Conservation (phyloP, 2,329 filamentous ascomycete genomes). For the Immersiporthe knoxdaviesiana region DNA sequence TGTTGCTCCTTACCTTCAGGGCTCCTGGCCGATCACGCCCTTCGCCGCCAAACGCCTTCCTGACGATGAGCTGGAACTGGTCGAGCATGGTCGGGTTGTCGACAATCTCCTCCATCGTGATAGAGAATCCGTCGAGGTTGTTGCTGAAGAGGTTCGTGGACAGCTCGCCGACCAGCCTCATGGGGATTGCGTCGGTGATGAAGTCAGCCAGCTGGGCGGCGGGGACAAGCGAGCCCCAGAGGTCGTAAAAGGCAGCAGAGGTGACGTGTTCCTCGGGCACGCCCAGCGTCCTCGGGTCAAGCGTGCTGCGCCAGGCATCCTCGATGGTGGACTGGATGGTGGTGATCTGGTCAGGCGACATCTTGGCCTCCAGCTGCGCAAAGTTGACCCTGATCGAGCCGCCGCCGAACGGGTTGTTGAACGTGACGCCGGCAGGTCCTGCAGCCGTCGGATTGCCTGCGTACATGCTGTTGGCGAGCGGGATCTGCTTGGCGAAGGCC, state of each 20-base stretch:
- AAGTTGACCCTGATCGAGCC: conserved; percentile 22
- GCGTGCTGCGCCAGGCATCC: conserved; percentile 48
- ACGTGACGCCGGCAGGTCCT: conserved; percentile 29
- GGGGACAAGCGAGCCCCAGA: conserved; percentile 54
- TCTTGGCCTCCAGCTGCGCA: conserved; percentile 24
- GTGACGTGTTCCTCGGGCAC: conserved; percentile 48
- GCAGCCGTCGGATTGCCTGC: conserved; percentile 7
- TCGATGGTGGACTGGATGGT: conserved; percentile 48
- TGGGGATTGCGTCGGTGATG: conserved; percentile 41
- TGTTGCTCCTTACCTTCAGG: conserved; percentile 24
- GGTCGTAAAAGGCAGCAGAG: conserved; percentile 53
- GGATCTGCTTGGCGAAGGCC: conserved; percentile 45
- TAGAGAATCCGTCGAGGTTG: conserved; percentile 40
- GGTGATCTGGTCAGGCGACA: conserved; percentile 46
- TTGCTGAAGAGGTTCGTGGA: conserved; percentile 43
- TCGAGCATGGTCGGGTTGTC: conserved; percentile 53
- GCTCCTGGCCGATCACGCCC: conserved; percentile 26
- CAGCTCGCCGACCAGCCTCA: conserved; percentile 39
- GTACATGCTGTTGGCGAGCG: conserved; percentile 39
- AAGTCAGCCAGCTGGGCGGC: conserved; percentile 51
- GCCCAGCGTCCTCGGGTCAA: conserved; percentile 45
- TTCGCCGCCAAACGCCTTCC: conserved; percentile 32
- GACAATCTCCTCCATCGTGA: conserved; percentile 54
- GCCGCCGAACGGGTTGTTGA: conserved; percentile 32
- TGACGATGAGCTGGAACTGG: conserved; percentile 50